Evolutionary conservation across 441 rosid species (phyloP).

Genomic region (Viola pubescens): DNA sequence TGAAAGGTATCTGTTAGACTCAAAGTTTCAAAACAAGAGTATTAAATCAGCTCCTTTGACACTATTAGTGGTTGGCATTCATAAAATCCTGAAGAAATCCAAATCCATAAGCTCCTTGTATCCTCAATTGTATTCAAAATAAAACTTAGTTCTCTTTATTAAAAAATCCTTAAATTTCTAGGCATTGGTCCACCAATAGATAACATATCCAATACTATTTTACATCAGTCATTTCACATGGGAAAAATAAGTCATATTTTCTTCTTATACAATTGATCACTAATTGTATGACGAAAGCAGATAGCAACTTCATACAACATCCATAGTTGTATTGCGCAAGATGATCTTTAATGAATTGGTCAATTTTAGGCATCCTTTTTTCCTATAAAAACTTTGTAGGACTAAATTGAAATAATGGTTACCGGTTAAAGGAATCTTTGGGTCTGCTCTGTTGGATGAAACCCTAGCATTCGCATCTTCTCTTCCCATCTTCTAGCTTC

Average conservation of each 20-base stretch:
- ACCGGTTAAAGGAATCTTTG: slow-evolving; percentile 9
- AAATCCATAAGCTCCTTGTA: too few relatives aligned
- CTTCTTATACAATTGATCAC: slow-evolving; percentile 12
- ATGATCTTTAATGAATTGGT: slow-evolving; percentile 1
- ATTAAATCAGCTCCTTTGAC: too few relatives aligned
- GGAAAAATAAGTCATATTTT: neutral
- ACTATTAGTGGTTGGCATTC: too few relatives aligned
- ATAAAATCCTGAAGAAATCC: too few relatives aligned
- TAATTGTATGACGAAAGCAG: neutral
- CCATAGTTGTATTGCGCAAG: neutral
- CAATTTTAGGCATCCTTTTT: slow-evolving; percentile 3
- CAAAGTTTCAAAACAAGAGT: too few relatives aligned
- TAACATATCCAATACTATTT: neutral
- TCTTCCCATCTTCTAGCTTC: slow-evolving; percentile 36
- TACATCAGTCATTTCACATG: neutral
- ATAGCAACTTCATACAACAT: neutral
- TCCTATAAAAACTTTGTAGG: slow-evolving; percentile 5
- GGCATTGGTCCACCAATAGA: too few relatives aligned
- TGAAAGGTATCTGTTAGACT: too few relatives aligned
- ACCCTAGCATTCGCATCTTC: slow-evolving; percentile 31
- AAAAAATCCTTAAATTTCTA: too few relatives aligned
- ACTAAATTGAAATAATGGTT: neutral
- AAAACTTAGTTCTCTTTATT: too few relatives aligned
- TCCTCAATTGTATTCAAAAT: too few relatives aligned
- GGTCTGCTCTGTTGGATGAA: slow-evolving; percentile 12